These are phyloP conservation scores for Dendrostoma leiphaemia DNA, from an alignment of 2,329 filamentous ascomycete genomes.

Conservation along the genomic window DNA sequence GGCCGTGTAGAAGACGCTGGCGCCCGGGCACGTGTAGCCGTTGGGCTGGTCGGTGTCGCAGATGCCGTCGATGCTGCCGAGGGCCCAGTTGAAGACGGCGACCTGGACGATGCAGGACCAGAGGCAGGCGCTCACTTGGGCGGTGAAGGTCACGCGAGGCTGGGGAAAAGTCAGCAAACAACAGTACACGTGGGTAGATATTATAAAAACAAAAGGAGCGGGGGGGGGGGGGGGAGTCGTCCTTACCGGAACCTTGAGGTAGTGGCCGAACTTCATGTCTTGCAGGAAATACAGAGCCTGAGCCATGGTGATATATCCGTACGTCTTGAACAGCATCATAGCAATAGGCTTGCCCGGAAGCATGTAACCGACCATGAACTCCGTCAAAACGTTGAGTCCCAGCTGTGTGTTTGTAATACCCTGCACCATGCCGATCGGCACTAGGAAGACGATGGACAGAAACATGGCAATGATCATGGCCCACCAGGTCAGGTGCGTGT, in stretches of 20 bases:
- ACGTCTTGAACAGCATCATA: slow-evolving; percentile 54
- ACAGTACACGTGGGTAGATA: no score
- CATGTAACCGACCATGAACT: slow-evolving; percentile 52
- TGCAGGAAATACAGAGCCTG: slow-evolving; percentile 39
- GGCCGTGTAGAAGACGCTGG: slow-evolving; percentile 36
- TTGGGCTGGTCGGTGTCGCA: slow-evolving; percentile 32
- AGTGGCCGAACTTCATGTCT: slow-evolving; percentile 43
- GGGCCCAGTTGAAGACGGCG: slow-evolving; percentile 39
- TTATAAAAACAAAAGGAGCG: no score
- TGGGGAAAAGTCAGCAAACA: slow-evolving; percentile 16
- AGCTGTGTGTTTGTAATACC: slow-evolving; percentile 33
- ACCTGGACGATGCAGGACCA: slow-evolving; percentile 41
- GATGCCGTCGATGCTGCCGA: slow-evolving; percentile 42
- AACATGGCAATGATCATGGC: slow-evolving; percentile 24
- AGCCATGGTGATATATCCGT: slow-evolving; percentile 46
- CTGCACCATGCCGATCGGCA: slow-evolving; percentile 33
- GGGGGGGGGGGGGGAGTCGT: no score
- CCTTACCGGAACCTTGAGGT: slow-evolving; percentile 35
- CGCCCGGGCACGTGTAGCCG: slow-evolving; percentile 33
- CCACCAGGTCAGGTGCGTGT: slow-evolving; percentile 20
- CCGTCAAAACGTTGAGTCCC: slow-evolving; percentile 49
- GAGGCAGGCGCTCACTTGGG: slow-evolving; percentile 14
- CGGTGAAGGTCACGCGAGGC: slow-evolving; percentile 32
- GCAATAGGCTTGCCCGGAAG: slow-evolving; percentile 49
- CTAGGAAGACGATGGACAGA: slow-evolving; percentile 28